phyloP scores from a whole-genome alignment of 202 grass and related monocot species.

The Setaria viridis region DNA sequence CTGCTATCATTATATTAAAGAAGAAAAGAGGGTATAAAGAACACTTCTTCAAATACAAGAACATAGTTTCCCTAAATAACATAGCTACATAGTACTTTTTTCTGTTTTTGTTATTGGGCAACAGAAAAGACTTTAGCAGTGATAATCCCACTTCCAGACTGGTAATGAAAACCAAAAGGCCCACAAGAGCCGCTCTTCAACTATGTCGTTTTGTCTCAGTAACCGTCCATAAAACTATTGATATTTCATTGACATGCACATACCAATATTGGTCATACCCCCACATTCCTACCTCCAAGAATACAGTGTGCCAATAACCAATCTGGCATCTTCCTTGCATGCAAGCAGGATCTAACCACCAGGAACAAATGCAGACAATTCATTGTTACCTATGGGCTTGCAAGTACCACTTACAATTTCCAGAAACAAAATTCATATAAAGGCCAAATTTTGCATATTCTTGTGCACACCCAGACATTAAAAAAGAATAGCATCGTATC shows the following conservation, averaged over 20 bases:
- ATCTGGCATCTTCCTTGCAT: constrained; percentile 5
- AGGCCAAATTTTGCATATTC: background rate
- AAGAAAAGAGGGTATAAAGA: background rate
- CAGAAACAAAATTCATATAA: background rate
- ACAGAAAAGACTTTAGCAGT: background rate
- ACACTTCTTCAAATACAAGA: background rate
- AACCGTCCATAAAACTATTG: background rate
- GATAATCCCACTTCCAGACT: background rate
- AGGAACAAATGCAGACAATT: background rate
- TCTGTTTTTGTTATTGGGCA: background rate
- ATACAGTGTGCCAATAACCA: background rate
- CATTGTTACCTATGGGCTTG: background rate
- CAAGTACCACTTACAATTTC: background rate
- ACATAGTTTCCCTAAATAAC: background rate
- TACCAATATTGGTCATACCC: background rate
- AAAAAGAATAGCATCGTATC: background rate
- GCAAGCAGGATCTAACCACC: background rate
- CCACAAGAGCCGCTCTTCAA: background rate
- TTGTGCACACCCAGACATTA: background rate
- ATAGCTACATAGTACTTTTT: background rate
- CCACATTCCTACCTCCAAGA: background rate
- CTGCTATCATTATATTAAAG: background rate
- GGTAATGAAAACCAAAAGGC: background rate
- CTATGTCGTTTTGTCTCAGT: background rate
- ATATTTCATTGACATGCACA: background rate